These are phyloP conservation scores for sorghum (Sorghum bicolor) DNA, from an alignment of 176 grass and related monocot species.

Conservation along the genomic window Sorghum_bicolor_NCBIv3 NC_012876.2:61155001-61155500, in stretches of 20 bases:
- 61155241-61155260: slow-evolving; percentile 62
- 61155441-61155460: neutral
- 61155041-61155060: slow-evolving; percentile 34
- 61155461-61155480: neutral
- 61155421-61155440: neutral
- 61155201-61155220: slow-evolving; percentile 80
- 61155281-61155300: slow-evolving; percentile 70
- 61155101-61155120: slow-evolving; percentile 16
- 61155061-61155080: slow-evolving; percentile 15
- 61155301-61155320: slow-evolving; percentile 80
- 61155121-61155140: slow-evolving; percentile 2
- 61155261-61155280: slow-evolving; percentile 69
- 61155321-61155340: slow-evolving; percentile 79
- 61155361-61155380: slow-evolving; percentile 55
- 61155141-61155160: slow-evolving; percentile 55
- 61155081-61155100: slow-evolving; percentile 10
- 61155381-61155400: slow-evolving; percentile 77
- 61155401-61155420: slow-evolving; percentile 62
- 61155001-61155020: slow-evolving; percentile 35
- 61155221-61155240: slow-evolving; percentile 77
- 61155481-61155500: neutral
- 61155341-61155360: slow-evolving; percentile 80
- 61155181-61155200: slow-evolving; percentile 63
- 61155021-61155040: slow-evolving; percentile 31
- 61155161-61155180: slow-evolving; percentile 74